Percentiles rank a stretch among this genome's conserved stretches.
phyloP scores from a whole-genome alignment of 148 eudicot species.

The Rheum nobile region DNA sequence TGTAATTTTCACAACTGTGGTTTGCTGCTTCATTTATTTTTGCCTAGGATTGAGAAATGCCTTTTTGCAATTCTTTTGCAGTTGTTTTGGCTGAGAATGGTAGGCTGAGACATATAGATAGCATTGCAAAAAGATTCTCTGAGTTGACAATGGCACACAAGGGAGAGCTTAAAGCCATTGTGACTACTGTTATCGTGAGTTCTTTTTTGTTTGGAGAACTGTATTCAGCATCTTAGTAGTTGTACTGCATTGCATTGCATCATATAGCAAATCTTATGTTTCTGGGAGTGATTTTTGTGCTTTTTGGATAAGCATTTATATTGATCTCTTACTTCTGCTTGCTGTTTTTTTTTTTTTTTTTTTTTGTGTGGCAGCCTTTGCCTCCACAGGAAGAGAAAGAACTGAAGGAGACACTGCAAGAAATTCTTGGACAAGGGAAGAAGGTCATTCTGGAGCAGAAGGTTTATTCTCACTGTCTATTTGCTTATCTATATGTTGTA shows the following conservation, averaged over 20 bases:
- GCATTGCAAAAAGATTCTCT: constrained; percentile 54
- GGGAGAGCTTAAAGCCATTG: constrained; percentile 76
- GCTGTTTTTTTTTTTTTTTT: constrained; percentile 2
- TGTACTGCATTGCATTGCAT: background rate
- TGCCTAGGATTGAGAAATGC: background rate
- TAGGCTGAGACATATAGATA: constrained; percentile 54
- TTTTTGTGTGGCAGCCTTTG: constrained; percentile 70
- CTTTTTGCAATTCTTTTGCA: constrained; percentile 11
- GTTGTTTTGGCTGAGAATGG: constrained; percentile 73
- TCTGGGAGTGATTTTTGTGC: background rate
- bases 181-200: constrained; percentile 83
- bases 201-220: background rate
- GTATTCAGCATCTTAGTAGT: background rate
- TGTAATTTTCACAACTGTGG: background rate
- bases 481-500: background rate
- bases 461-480: constrained; percentile 21
- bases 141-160: constrained; percentile 82
- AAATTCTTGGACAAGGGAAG: constrained; percentile 70
- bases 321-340: background rate
- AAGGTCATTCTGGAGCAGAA: constrained; percentile 70
- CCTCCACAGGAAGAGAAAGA: constrained; percentile 84
- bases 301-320: background rate
- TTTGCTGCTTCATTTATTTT: background rate
- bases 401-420: constrained; percentile 76
- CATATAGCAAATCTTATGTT: background rate